phyloP scores from a whole-genome alignment of 176 grass and related monocot genomes.

The Musa itinerans region DNA sequence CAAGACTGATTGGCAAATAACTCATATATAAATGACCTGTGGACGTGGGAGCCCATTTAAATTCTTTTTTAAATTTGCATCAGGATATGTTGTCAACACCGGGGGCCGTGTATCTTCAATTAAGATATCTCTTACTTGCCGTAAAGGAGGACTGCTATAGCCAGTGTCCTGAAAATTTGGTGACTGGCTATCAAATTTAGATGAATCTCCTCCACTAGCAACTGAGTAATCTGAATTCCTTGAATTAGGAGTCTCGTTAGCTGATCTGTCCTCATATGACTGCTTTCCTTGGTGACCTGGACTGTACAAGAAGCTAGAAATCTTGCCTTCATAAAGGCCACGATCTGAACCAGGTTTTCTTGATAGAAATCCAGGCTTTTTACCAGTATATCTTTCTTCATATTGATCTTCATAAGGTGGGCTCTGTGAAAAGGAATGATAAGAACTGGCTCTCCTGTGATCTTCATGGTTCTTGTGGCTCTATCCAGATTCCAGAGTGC shows the following conservation, averaged over 20 bases:
- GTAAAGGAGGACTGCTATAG: constrained; percentile 26
- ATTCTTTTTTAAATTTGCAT: background rate
- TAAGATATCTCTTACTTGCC: constrained; percentile 27
- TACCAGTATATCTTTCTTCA: constrained; percentile 63
- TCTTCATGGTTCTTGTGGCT: constrained; percentile 60
- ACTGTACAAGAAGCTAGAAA: constrained; percentile 47
- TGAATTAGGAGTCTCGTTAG: constrained; percentile 36
- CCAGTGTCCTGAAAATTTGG: constrained; percentile 46
- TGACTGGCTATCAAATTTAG: constrained; percentile 31
- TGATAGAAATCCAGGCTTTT: constrained; percentile 45
- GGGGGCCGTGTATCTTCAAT: constrained; percentile 3
- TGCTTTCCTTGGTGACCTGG: constrained; percentile 47
- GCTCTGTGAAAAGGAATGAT: constrained; percentile 85
- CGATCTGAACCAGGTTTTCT: constrained; percentile 87
- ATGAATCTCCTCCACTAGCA: constrained; percentile 34
- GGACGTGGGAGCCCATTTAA: constrained; percentile 4
- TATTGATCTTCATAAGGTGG: constrained; percentile 80
- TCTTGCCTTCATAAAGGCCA: constrained; percentile 53
- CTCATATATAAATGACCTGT: constrained; percentile 1
- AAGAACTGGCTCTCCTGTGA: constrained; percentile 68
- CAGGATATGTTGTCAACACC: background rate
- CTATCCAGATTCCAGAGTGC: constrained; percentile 18
- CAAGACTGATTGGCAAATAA: background rate
- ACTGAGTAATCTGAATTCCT: constrained; percentile 52
- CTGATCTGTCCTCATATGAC: constrained; percentile 45